Evolutionary conservation across 371 early-diverging fungal species (phyloP).

Genomic region (Saksenaea oblongispora): DNA sequence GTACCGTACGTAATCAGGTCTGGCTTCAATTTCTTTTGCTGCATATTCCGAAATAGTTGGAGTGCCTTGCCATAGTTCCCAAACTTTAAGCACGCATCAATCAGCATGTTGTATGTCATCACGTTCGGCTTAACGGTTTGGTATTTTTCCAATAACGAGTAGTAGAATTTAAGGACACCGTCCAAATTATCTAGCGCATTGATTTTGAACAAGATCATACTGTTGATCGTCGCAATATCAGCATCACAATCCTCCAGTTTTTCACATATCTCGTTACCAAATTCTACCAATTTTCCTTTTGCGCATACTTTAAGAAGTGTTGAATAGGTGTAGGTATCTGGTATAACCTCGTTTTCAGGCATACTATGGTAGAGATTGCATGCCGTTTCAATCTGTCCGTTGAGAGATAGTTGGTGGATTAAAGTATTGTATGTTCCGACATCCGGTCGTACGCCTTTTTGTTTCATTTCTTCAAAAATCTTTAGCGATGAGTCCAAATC

Average conservation of each 20-base stretch:
- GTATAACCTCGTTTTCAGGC: constrained; percentile 19
- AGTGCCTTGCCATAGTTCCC: constrained; percentile 34
- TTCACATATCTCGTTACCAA: constrained; percentile 18
- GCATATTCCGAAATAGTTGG: constrained; percentile 39
- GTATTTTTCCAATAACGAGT: constrained; percentile 14
- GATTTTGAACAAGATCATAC: constrained; percentile 28
- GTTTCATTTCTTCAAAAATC: constrained; percentile 42
- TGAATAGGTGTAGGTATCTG: constrained; percentile 53
- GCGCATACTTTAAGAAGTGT: constrained; percentile 46
- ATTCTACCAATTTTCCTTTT: constrained; percentile 9
- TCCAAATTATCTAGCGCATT: constrained; percentile 9
- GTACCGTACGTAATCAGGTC: constrained; percentile 58
- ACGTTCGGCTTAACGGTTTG: constrained; percentile 26
- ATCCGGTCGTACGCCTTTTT: constrained; percentile 31
- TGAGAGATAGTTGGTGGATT: constrained; percentile 24
- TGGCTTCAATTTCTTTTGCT: constrained; percentile 26
- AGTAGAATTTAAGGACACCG: constrained; percentile 25
- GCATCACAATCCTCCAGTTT: constrained; percentile 4
- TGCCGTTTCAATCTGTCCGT: constrained; percentile 14
- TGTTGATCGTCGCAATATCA: constrained; percentile 33
- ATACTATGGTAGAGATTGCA: constrained; percentile 36
- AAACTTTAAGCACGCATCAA: constrained; percentile 44
- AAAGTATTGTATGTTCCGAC: constrained; percentile 50
- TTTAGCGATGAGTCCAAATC: constrained; percentile 32
- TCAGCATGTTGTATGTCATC: constrained; percentile 39